These are phyloP conservation scores for Metarhizium anisopliae DNA, from an alignment of 2,329 filamentous ascomycete genomes.

Conservation along the genomic window DNA sequence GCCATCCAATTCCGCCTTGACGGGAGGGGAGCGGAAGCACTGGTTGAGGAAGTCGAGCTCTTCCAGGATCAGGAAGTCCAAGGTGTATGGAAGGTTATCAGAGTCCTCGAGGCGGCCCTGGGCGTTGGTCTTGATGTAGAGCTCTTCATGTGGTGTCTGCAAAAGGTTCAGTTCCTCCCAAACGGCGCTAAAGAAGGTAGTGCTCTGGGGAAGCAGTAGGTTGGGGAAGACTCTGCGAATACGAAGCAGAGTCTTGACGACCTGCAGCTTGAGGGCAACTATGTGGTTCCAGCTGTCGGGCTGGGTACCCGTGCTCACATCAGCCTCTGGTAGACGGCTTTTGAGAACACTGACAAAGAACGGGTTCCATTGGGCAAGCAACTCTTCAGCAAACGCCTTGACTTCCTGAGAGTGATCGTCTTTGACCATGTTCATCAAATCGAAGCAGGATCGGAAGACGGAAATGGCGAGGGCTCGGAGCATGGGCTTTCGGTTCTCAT, in stretches of 20 bases:
- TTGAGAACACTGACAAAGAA: constrained; percentile 80
- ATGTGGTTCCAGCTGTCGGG: constrained; percentile 70
- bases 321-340: constrained; percentile 60
- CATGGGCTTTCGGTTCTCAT: constrained; percentile 62
- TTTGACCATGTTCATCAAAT: constrained; percentile 93
- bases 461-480: constrained; percentile 79
- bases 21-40: constrained; percentile 77
- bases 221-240: constrained; percentile 76
- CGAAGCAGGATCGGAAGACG: constrained; percentile 85
- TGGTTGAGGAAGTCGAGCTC: constrained; percentile 93
- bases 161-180: constrained; percentile 80
- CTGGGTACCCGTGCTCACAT: constrained; percentile 32
- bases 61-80: constrained; percentile 89
- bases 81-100: constrained; percentile 84
- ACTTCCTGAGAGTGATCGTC: constrained; percentile 84
- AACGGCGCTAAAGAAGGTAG: constrained; percentile 72
- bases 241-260: constrained; percentile 89
- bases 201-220: constrained; percentile 73
- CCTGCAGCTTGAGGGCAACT: constrained; percentile 82
- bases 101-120: constrained; percentile 85
- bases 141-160: constrained; percentile 63
- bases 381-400: constrained; percentile 80
- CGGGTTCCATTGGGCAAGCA: constrained; percentile 74
- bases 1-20: constrained; percentile 79
- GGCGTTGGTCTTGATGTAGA: constrained; percentile 78